Conservation (phyloP, 2,329 filamentous ascomycete species). For the Monilinia vaccinii-corymbosi region DNA sequence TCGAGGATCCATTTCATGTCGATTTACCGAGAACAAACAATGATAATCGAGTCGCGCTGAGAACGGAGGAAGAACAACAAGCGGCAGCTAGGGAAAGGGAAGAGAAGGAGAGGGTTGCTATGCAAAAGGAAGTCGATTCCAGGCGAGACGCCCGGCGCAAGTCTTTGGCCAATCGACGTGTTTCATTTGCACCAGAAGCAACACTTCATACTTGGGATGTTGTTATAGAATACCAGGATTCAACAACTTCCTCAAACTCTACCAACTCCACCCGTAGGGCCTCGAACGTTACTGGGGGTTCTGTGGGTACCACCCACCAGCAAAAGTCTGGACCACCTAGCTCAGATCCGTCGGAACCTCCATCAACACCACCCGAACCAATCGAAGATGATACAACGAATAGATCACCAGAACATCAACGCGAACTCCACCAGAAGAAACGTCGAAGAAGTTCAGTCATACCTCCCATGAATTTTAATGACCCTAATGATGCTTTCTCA, state of each 20-base stretch:
- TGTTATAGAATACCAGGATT: slow-evolving; percentile 80
- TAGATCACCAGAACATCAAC: slow-evolving; percentile 56
- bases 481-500: slow-evolving; percentile 57
- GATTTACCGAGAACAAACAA: slow-evolving; percentile 31
- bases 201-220: slow-evolving; percentile 94
- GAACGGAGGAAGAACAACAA: slow-evolving; percentile 63
- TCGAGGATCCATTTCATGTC: slow-evolving; percentile 38
- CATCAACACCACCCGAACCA: slow-evolving; percentile 54
- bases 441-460: slow-evolving; percentile 57
- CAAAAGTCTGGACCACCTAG: slow-evolving; percentile 28
- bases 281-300: slow-evolving; percentile 41
- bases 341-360: slow-evolving; percentile 45
- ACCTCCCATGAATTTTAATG: slow-evolving; percentile 54
- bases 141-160: slow-evolving; percentile 84
- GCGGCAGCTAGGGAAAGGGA: slow-evolving; percentile 61
- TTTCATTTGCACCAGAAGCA: slow-evolving; percentile 95
- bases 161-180: slow-evolving; percentile 82
- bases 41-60: slow-evolving; percentile 50
- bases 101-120: slow-evolving; percentile 50
- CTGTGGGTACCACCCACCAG: slow-evolving; percentile 19
- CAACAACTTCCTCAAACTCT: slow-evolving; percentile 65
- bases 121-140: slow-evolving; percentile 55
- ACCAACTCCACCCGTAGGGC: slow-evolving; percentile 67
- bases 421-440: slow-evolving; percentile 53
- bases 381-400: slow-evolving; percentile 49